phyloP scores from a whole-genome alignment of 2,329 filamentous ascomycete genomes.

The Remersonia thermophila region DNA sequence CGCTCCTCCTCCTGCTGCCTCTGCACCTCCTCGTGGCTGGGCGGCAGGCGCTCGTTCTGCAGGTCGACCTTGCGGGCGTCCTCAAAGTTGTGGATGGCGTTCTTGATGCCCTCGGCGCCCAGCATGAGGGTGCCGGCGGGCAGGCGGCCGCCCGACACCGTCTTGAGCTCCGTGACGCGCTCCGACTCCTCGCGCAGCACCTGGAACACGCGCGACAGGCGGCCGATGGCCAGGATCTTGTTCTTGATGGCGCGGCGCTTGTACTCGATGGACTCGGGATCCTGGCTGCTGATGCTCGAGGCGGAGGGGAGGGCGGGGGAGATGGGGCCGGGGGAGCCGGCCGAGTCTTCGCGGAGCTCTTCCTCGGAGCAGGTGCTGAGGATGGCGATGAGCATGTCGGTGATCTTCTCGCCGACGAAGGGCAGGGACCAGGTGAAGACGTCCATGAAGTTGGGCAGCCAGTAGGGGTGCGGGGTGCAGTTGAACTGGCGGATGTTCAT shows the following conservation, averaged over 20 bases:
- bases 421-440: constrained; percentile 99
- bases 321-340: constrained; percentile 53
- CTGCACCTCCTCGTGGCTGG: constrained; percentile 81
- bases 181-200: constrained; percentile 95
- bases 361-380: constrained; percentile 99
- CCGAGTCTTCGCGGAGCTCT: constrained; percentile 79
- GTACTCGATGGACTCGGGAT: constrained; percentile 81
- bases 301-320: constrained; percentile 50
- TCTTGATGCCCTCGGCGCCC: constrained; percentile 95
- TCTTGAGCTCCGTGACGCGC: constrained; percentile 94
- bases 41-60: constrained; percentile 89
- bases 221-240: constrained; percentile 96
- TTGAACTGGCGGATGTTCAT: constrained; percentile 99
- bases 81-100: constrained; percentile 92
- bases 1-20: constrained; percentile 72
- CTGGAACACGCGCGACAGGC: constrained; percentile 94
- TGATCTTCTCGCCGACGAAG: constrained; percentile 98
- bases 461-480: constrained; percentile 98
- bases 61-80: constrained; percentile 94
- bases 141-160: constrained; percentile 79
- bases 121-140: constrained; percentile 96
- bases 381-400: constrained; percentile 98
- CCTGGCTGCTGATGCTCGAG: constrained; percentile 27
- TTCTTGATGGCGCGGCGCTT: constrained; percentile 98
- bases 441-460: constrained; percentile 99